These are phyloP conservation scores for Neurospora sp. DNA, from an alignment of 495 filamentous ascomycete genomes.

Conservation along the genomic window DNA sequence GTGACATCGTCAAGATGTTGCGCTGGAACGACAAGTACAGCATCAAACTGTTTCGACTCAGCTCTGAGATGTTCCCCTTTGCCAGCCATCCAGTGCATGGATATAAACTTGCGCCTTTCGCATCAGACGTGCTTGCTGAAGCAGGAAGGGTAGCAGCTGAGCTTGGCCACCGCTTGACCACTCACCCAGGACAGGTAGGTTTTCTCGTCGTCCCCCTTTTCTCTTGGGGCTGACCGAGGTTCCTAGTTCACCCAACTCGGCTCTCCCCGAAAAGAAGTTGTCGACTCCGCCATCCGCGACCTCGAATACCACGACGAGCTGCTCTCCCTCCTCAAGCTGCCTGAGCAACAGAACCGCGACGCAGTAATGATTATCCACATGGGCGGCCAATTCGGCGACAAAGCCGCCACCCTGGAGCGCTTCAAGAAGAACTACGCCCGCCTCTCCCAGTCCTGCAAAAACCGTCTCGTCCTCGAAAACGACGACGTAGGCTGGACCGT, in stretches of 20 bases:
- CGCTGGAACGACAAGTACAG: constrained; percentile 89
- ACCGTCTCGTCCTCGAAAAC: constrained; percentile 82
- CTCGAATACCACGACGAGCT: constrained; percentile 86
- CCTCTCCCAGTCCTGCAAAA: constrained; percentile 56
- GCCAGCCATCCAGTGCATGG: constrained; percentile 81
- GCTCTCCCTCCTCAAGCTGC: constrained; percentile 65
- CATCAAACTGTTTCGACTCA: constrained; percentile 87
- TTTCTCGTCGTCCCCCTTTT: no score
- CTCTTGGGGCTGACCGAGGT: no score
- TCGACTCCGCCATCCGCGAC: constrained; percentile 67
- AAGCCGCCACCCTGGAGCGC: constrained; percentile 66
- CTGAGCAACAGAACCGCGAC: constrained; percentile 72
- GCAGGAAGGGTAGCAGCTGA: constrained; percentile 69
- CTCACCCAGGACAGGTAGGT: constrained; percentile 66
- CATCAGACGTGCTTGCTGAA: constrained; percentile 63
- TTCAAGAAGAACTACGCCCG: constrained; percentile 69
- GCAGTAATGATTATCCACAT: constrained; percentile 94
- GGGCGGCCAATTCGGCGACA: constrained; percentile 87
- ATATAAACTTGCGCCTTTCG: constrained; percentile 81
- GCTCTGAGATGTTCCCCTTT: constrained; percentile 95
- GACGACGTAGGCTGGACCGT: constrained; percentile 87
- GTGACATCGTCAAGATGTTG: constrained; percentile 75
- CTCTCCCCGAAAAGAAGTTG: constrained; percentile 63
- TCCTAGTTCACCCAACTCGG: constrained; percentile 75
- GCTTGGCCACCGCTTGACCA: constrained; percentile 77